Evolutionary conservation across 257 asterid species (phyloP), one percentile per base, ranked within the genome.

Genomic region (Salvia miltiorrhiza): DNA sequence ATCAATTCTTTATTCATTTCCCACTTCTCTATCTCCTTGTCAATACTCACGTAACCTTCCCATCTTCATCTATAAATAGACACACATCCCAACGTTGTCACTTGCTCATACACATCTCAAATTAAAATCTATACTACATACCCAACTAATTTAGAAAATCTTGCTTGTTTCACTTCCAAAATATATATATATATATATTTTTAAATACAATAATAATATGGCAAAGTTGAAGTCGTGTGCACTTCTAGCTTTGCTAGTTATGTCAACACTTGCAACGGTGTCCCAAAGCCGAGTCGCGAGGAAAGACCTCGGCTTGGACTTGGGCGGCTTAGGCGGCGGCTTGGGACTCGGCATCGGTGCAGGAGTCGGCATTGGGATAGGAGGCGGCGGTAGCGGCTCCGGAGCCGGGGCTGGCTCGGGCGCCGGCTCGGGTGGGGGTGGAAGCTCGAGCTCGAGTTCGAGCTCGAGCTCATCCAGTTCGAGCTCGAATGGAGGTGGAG

Each of bases 331-430:
- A n/a, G 78, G 80, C 33, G 78, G 76, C 47, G 78, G 78, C 45
- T 0, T 84, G 24, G 96, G 94, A 67, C 9, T 73, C 1, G 87
- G 87, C 12, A 5, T 88, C 4, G 96, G 93, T 1, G 61, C 76
- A 0, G 92, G 94, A 14, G 12, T 82, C 7, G 94, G 92, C 23
- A 63, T 85, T 48, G 92, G 96, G 3, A 12, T 81, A 16, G 93
- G 93, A 39, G 90, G 84, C 2, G 80, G 86, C 4, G 89, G 88
- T 1, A 75, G 90, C 47, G 96, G 89, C 7, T 88, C 90, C 7
- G 93, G 95, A 56, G 84, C 96, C 3, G 96, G 96, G 14, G 85
- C 89, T 0, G 92, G 92, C 0, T 17, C 89, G 0, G 81, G 88
- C 13, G 55, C 79, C 30, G 79, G 79, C 60, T 70, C 81, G 0